Percentiles rank a stretch among this genome's conserved stretches.
phyloP scores from a whole-genome alignment of 2,329 filamentous ascomycete genomes.

The Aspergillus unguis region DNA sequence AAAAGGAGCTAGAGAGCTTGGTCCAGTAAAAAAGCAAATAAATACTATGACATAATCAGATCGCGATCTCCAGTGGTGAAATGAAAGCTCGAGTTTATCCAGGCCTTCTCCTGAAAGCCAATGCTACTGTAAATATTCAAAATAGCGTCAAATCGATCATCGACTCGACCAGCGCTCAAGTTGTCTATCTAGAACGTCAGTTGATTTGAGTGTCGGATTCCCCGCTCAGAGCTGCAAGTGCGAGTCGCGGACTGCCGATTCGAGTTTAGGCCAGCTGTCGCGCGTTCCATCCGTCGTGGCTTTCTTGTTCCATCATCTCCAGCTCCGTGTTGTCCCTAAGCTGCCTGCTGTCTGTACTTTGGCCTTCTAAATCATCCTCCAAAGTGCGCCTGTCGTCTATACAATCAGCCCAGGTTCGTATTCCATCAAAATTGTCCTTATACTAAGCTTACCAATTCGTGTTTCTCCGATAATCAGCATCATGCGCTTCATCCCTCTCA shows the following conservation, averaged over 20 bases:
- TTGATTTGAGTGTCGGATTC: constrained; percentile 7
- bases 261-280: constrained; percentile 32
- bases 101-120: not conserved
- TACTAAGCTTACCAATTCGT: not conserved
- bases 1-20: not conserved
- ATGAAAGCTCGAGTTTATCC: not conserved
- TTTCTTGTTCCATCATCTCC: constrained; percentile 21
- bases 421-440: constrained; percentile 5
- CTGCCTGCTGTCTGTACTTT: constrained; percentile 27
- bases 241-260: constrained; percentile 12
- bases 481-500: constrained; percentile 54
- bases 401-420: constrained; percentile 20
- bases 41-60: constrained; percentile 4
- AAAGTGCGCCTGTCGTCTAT: constrained; percentile 20
- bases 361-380: constrained; percentile 15
- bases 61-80: not conserved
- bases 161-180: not conserved
- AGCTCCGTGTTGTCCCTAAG: constrained; percentile 19
- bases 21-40: not conserved
- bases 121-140: not conserved
- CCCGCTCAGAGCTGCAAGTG: constrained; percentile 19
- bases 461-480: constrained; percentile 25
- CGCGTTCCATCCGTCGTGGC: constrained; percentile 22
- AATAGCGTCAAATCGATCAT: no score
- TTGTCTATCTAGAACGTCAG: not conserved